These are phyloP conservation scores for Alternaria atra DNA, from an alignment of 2,329 filamentous ascomycete species.

Conservation along the genomic window DNA sequence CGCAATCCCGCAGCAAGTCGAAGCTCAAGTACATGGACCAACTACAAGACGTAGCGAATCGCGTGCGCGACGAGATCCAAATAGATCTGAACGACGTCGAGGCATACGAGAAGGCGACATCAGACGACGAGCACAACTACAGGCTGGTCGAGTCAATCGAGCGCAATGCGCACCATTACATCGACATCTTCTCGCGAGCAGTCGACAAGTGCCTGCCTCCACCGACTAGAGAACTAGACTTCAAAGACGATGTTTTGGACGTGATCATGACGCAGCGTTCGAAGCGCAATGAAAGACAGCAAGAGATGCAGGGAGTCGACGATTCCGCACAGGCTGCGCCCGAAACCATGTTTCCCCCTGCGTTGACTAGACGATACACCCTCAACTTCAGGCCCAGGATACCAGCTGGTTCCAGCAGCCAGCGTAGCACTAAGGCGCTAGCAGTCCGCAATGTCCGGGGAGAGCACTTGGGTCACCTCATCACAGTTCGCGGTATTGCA, in stretches of 20 bases:
- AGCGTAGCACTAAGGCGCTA: constrained; percentile 68
- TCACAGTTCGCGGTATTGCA: constrained; percentile 92
- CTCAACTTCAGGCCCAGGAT: constrained; percentile 94
- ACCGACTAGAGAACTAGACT: constrained; percentile 80
- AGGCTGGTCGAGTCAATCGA: constrained; percentile 85
- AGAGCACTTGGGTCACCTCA: constrained; percentile 90
- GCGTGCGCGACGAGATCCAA: constrained; percentile 77
- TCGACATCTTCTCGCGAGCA: constrained; percentile 88
- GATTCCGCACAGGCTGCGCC: constrained; percentile 68
- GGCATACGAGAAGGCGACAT: constrained; percentile 74
- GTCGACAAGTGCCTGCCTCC: constrained; percentile 87
- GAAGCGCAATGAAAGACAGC: constrained; percentile 81
- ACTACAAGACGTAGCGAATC: constrained; percentile 86
- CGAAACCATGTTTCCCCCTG: constrained; percentile 85
- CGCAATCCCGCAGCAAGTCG: constrained; percentile 56
- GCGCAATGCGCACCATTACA: constrained; percentile 91
- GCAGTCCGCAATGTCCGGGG: constrained; percentile 94
- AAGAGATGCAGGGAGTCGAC: constrained; percentile 53
- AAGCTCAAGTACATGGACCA: constrained; percentile 89
- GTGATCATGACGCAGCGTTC: constrained; percentile 94
- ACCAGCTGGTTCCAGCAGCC: constrained; percentile 71
- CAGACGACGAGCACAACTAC: constrained; percentile 68
- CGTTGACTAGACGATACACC: constrained; percentile 91
- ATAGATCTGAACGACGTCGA: constrained; percentile 91
- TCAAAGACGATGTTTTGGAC: constrained; percentile 97